Evolutionary conservation across 2,329 filamentous ascomycete genomes (phyloP), one percentile per base, ranked within the genome.

Genomic region (Calonectria ilicicola): DNA sequence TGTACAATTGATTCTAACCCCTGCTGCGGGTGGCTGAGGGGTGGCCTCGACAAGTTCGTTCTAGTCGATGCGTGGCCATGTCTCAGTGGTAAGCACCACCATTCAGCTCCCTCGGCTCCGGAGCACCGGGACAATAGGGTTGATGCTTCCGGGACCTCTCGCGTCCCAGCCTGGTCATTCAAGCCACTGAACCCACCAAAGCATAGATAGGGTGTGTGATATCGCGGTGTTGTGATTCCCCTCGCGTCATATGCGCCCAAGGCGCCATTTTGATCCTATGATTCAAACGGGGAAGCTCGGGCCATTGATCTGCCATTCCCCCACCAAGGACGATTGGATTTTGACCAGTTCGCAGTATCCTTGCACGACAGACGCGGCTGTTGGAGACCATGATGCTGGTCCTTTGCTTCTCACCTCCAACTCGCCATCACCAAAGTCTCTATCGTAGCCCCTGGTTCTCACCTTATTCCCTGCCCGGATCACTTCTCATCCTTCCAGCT

Each of bases 261-360:
- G 53, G 21, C 53, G 53, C 53, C 35, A 60, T 60, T 58, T 56
- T 44, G 23, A 46, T 44, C 6, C 46, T 49, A 21, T 58, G n/a
- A 47, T 35, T 67, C 21, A 49, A 46, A 35, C 69, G 53, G 53
- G 44, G 69, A 53, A 67, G 64, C 69, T 71, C 49, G 69, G 69
- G 53, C 69, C 63, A 67, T 47, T 19, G 46, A 60, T 35, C 63
- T 51, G 58, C 29, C n/a, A 46, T 60, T 60, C 58, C 42, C 47
- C 60, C 65, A 56, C 38, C 5, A 21, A n/a, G 21, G 40, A 46
- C 38, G 40, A 63, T 63, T 63, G 58, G 58, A 46, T 19, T 63
- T 32, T 29, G 38, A 46, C 38, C 40, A 46, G 58, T 63, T 60
- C 53, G 53, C 15, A 23, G 17, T 15, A 63, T 63, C 58, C 58